These are phyloP conservation scores for Akanthomyces lecanii DNA, from an alignment of 2,329 filamentous ascomycete genomes.

Conservation along the genomic window DNA sequence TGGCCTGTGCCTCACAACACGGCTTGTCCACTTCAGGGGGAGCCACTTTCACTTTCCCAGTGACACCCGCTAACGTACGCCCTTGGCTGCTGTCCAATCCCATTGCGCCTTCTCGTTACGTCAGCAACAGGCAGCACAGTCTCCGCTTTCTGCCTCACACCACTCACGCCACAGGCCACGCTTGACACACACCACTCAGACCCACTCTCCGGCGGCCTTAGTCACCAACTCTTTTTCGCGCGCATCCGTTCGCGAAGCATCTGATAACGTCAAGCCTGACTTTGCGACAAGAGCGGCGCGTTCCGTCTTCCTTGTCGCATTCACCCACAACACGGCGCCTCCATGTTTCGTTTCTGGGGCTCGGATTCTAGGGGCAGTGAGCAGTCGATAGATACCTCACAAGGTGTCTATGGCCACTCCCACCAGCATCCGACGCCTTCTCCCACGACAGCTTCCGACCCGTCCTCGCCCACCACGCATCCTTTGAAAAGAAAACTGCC, in stretches of 20 bases:
- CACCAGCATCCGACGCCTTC: slow-evolving; percentile 30
- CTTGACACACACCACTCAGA: neutral
- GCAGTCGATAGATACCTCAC: slow-evolving; percentile 41
- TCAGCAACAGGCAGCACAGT: slow-evolving; percentile 28
- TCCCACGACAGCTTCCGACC: slow-evolving; percentile 18
- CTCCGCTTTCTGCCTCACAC: slow-evolving; percentile 17
- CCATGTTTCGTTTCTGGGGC: slow-evolving; percentile 61
- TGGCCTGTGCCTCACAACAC: slow-evolving; percentile 13
- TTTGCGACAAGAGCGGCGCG: slow-evolving; percentile 16
- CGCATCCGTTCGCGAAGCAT: slow-evolving; percentile 2
- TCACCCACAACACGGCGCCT: slow-evolving; percentile 32
- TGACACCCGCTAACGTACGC: slow-evolving; percentile 6
- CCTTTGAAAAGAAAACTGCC: slow-evolving; percentile 39
- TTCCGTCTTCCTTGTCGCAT: slow-evolving; percentile 18
- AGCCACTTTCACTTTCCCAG: slow-evolving; percentile 13
- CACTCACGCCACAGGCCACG: slow-evolving; percentile 18
- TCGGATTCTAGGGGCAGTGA: slow-evolving; percentile 56
- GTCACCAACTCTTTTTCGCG: slow-evolving; percentile 7
- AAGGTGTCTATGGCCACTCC: slow-evolving; percentile 32
- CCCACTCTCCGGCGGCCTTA: neutral
- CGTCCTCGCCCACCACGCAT: slow-evolving; percentile 23
- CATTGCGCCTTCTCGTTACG: slow-evolving; percentile 28
- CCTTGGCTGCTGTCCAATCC: slow-evolving; percentile 7
- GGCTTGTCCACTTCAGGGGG: slow-evolving; percentile 1
- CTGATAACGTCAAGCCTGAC: slow-evolving; percentile 1